Evolutionary conservation across 306 rosid species (phyloP).

Genomic region (Rosa chinensis): DNA sequence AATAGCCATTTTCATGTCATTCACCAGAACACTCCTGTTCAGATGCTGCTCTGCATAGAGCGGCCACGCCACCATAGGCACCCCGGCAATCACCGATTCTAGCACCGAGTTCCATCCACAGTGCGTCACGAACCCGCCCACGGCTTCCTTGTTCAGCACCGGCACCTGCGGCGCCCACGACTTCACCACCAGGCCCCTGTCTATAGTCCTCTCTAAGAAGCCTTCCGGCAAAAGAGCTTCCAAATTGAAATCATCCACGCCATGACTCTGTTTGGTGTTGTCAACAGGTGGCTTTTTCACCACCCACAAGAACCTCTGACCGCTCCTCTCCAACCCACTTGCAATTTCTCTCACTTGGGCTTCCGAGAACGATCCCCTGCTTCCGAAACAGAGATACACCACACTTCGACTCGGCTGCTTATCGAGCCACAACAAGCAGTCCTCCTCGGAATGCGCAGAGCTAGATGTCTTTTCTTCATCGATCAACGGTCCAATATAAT

Average conservation of each 20-base stretch:
- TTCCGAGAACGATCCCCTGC: constrained; percentile 22
- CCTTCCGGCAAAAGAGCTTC: constrained; percentile 25
- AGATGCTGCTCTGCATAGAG: constrained; percentile 42
- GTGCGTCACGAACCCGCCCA: constrained; percentile 43
- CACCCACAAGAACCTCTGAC: constrained; percentile 38
- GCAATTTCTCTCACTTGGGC: constrained; percentile 32
- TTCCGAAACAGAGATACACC: constrained; percentile 36
- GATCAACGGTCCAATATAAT: constrained; percentile 26
- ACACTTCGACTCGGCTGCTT: constrained; percentile 29
- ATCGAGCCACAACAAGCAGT: constrained; percentile 32
- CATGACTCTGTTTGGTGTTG: constrained; percentile 3
- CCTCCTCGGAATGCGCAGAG: not conserved
- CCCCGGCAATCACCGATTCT: constrained; percentile 36
- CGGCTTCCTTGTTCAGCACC: constrained; percentile 29
- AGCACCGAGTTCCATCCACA: constrained; percentile 46
- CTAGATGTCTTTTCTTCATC: not conserved
- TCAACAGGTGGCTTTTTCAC: constrained; percentile 15
- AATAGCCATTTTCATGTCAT: constrained; percentile 33
- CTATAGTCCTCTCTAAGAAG: constrained; percentile 33
- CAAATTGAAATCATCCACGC: constrained; percentile 7
- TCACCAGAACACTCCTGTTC: constrained; percentile 35
- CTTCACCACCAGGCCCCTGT: constrained; percentile 39
- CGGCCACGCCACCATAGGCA: constrained; percentile 45
- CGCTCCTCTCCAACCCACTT: constrained; percentile 29
- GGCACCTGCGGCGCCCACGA: constrained; percentile 42